These are phyloP conservation scores for Triadica sebifera DNA, from an alignment of 345 rosid species.

Conservation along the genomic window DNA sequence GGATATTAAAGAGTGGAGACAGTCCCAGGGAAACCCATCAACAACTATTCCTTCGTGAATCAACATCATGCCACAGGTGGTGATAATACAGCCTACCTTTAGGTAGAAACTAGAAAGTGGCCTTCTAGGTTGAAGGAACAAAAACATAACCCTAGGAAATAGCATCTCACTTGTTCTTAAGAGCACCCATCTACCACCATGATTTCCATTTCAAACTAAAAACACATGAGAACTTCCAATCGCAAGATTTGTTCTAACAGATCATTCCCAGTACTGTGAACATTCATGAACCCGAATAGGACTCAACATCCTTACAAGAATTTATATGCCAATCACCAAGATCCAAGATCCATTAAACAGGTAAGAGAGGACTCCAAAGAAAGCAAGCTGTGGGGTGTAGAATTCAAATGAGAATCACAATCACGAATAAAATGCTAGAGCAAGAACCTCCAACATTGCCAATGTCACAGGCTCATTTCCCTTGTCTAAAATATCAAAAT, in stretches of 20 bases:
- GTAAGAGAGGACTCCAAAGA: neutral
- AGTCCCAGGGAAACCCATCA: no score
- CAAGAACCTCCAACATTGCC: neutral
- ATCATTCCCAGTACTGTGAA: neutral
- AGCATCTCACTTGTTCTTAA: neutral
- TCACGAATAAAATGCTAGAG: neutral
- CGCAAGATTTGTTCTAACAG: neutral
- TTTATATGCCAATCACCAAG: neutral
- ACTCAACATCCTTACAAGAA: neutral
- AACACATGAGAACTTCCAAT: neutral
- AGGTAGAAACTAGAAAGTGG: no score
- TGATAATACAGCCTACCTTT: no score
- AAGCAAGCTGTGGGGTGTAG: neutral
- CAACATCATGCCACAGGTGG: no score
- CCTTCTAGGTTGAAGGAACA: neutral
- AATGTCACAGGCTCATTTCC: neutral
- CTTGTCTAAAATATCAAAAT: neutral
- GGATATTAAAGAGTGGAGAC: no score
- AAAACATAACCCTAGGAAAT: neutral
- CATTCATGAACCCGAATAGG: neutral
- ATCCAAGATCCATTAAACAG: neutral
- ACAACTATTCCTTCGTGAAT: no score
- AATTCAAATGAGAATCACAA: neutral
- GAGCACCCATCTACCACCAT: neutral
- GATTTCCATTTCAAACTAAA: neutral